Base-by-base conservation (phyloP, 768 basidiomycete genomes). In the Mycena galericulata region DNA sequence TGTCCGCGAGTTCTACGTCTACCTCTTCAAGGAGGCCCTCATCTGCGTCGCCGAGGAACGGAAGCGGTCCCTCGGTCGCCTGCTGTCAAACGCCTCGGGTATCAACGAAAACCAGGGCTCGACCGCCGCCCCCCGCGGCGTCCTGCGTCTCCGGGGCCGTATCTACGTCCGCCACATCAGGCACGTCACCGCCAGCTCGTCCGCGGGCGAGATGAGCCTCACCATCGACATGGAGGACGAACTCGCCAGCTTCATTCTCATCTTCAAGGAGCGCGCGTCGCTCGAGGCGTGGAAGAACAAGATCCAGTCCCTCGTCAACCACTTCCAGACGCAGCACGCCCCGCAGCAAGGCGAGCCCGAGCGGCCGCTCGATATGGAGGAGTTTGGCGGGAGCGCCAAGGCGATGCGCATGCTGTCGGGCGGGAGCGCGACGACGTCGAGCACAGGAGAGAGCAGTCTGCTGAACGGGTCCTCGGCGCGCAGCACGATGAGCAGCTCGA, bases 221-320 rank as follows among this genome's bases (percentile, higher is more conserved):
- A 98, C 97, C 6, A 97, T 99, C 75, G 92, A 95, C 74, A 98
- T 99, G 96, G 95, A 96, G 81, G 97, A 99, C 76, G 95, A 97
- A 75, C 83, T 98, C 62, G 97, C 98, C 68, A 94, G 93, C 56
- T 99, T 99, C 81, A 97, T 98, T 79, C 87, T 99, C 51, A 92
- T 96, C 74, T 99, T 98, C 87, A 93, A 92, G 75, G 95, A 99
- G 61, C 89, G 93, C 32, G 83, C 90, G n/a, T 92, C 92, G 2
- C 86, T 98, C 64, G 95, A 98, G 75, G 86, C 92, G 0, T 99
- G 98, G 98, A 91, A 87, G 76, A 86, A 84, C 57, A 92, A 92
- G 64, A 93, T 99, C 70, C 91, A 93, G 75, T 81, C 85, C 1
- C 88, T 98, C 6, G 90, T 99, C 45, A 84, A 85, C 61, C 81